Base-by-base conservation (phyloP, 2,329 filamentous ascomycete genomes). In the Alternaria brassicae region DNA sequence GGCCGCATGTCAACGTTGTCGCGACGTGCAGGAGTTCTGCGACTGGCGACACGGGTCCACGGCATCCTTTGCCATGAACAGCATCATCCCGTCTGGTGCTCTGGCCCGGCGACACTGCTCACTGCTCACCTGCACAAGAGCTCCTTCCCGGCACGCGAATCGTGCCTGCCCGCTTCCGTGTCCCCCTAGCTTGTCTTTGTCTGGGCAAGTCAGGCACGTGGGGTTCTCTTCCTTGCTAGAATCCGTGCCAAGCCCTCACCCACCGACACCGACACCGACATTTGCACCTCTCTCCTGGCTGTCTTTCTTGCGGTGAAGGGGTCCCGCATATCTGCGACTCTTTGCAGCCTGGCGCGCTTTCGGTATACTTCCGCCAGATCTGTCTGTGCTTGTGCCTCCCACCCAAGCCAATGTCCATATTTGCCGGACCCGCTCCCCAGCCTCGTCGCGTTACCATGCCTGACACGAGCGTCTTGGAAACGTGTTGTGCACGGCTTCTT, bases 291-390 rank as follows among this genome's bases (percentile, higher is more conserved):
- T 13, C 34, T 41, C 30, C 21, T 52, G 37, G 23, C 28, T n/a
- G 19, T 49, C 28, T n/a, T 25, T 49, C 28, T 58, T 58, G 56
- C 56, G 56, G 56, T 58, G 56, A 58, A 55, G 56, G 42, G 39
- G 42, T 41, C 53, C 52, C 45, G 48, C 48, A 57, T 53, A 45
- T 44, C 42, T 45, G 32, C 54, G 42, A 53, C 58, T 41, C 44
- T 49, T 55, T 49, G 53, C 37, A 56, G 53, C 53, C 30, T 44
- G 56, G 52, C 40, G 40, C 41, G 6, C 37, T 48, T 28, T 56
- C 56, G 56, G 52, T 50, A 60, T 62, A 68, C 71, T 74, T 74
- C 73, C 63, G 69, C 65, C 66, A 73, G 71, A 77, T 76, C 73
- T 64, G 74, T 75, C 75, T 67, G 74, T 77, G 75, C 74, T 59